A percentile compares a stretch with the other conserved stretches of the same genome.
Conservation (phyloP, 768 basidiomycete species). For the Pulveroboletus ravenelii region DNA sequence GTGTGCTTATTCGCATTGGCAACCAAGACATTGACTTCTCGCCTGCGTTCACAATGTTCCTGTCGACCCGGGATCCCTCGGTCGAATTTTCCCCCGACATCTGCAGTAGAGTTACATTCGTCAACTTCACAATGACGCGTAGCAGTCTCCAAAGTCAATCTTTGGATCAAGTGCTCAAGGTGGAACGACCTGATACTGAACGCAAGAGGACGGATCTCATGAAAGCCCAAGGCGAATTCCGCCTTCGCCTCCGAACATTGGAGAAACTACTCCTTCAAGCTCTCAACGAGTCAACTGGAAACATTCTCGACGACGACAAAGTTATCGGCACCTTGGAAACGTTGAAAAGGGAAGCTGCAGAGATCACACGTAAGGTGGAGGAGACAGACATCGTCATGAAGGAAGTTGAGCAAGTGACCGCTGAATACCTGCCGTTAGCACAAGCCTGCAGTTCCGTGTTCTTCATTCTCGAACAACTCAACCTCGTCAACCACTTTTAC, state of each 20-base stretch:
- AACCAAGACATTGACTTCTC: constrained; percentile 99
- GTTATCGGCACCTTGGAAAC: constrained; percentile 96
- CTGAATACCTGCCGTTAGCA: constrained; percentile 90
- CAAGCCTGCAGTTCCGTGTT: constrained; percentile 95
- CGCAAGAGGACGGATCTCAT: constrained; percentile 92
- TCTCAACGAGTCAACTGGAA: constrained; percentile 93
- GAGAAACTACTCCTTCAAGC: constrained; percentile 92
- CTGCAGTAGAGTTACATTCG: constrained; percentile 93
- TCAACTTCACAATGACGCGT: constrained; percentile 98
- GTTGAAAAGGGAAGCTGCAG: constrained; percentile 92
- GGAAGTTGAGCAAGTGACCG: constrained; percentile 93
- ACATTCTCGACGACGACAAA: constrained; percentile 98
- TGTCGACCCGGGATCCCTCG: constrained; percentile 94
- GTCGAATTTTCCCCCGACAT: constrained; percentile 98
- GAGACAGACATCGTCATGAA: constrained; percentile 95
- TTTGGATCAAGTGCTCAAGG: constrained; percentile 93
- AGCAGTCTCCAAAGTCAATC: constrained; percentile 99
- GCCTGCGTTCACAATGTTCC: constrained; percentile 99
- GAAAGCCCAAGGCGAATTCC: constrained; percentile 98
- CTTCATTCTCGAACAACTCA: constrained; percentile 94
- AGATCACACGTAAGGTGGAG: constrained; percentile 92
- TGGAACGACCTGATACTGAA: constrained; percentile 95
- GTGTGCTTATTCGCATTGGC: constrained; percentile 93
- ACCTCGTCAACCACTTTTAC: constrained; percentile 95
- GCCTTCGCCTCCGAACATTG: constrained; percentile 83